Base-by-base conservation (phyloP, 192 early-diverging fungal species). In the Linnemannia exigua region DNA sequence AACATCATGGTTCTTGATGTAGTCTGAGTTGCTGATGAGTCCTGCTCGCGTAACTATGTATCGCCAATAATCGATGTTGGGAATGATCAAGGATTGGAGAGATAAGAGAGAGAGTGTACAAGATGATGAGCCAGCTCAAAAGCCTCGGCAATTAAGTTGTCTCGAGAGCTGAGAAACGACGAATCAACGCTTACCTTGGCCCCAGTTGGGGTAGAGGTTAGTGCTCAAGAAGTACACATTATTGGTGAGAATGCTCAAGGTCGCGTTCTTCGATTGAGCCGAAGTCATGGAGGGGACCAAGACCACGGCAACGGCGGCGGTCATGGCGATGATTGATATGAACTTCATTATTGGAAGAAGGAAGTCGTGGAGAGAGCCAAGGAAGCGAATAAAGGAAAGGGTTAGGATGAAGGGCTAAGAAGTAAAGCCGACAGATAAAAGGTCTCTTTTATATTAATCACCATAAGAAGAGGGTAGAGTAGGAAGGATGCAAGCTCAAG, bases 1-100 rank as follows among this genome's bases (percentile, higher is more conserved):
- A 37, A 85, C 61, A 72, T 85, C 82, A 44, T 85, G 82, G 47
- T 67, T 36, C 71, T 76, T 85, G 77, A 85, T 74, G 73, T 79
- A 85, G 54, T 85, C 68, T n/a, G 76, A 74, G 11, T 71, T 68
- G 28, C 52, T 73, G n/a, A 85, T 85, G 22, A 75, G 54, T 67
- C 70, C 31, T 1, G 82, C 82, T 22, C 82, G 78, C 1, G 67
- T 77, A 35, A 11, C 75, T 76, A 50, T 67, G 31, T 76, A 20
- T 67, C 50, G 12, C 35, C 46, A 61, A 47, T 38, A 41, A 11
- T 69, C 33, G 17, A 69, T 37, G 16, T 35, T 38, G 0, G 67
- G 36, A 41, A 38, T 67, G 11, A 36, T 37, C 33, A 15, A 36
- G 14, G 5, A 20, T 38, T 31, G 37, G 19, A 38, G 22, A 69